Conservation (phyloP, 495 filamentous ascomycete genomes). For the Podospora pseudoanserina region DNA sequence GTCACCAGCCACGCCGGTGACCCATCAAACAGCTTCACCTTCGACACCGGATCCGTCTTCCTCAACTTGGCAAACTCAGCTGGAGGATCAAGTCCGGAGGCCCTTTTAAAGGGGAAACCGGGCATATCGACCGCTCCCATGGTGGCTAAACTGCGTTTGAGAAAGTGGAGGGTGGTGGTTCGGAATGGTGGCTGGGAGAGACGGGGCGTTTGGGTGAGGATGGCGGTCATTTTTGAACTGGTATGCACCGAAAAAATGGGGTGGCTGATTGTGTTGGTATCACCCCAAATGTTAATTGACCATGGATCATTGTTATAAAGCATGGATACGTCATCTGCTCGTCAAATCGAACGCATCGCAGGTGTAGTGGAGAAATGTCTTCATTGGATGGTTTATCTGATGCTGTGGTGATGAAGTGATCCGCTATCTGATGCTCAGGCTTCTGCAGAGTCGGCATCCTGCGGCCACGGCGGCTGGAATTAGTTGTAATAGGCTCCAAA, state of each 20-base stretch:
- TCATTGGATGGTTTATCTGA: background rate
- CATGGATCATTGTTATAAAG: background rate
- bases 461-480: background rate
- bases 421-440: background rate
- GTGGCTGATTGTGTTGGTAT: background rate
- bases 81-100: constrained; percentile 40
- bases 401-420: background rate
- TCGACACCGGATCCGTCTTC: constrained; percentile 37
- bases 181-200: background rate
- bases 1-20: constrained; percentile 43
- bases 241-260: no score
- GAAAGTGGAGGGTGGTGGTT: background rate
- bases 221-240: background rate
- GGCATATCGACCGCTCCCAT: constrained; percentile 22
- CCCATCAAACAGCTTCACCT: constrained; percentile 45
- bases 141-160: background rate
- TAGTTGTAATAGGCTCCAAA: no score
- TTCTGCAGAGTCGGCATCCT: background rate
- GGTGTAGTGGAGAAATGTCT: background rate
- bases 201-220: background rate
- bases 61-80: constrained; percentile 41
- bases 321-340: background rate
- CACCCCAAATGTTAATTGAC: background rate
- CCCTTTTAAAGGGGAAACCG: constrained; percentile 42
- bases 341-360: background rate